Evolutionary conservation across 116 monocot species (phyloP), one percentile per base, ranked within the genome.

Genomic region (Dioscorea cayenensis): DNA sequence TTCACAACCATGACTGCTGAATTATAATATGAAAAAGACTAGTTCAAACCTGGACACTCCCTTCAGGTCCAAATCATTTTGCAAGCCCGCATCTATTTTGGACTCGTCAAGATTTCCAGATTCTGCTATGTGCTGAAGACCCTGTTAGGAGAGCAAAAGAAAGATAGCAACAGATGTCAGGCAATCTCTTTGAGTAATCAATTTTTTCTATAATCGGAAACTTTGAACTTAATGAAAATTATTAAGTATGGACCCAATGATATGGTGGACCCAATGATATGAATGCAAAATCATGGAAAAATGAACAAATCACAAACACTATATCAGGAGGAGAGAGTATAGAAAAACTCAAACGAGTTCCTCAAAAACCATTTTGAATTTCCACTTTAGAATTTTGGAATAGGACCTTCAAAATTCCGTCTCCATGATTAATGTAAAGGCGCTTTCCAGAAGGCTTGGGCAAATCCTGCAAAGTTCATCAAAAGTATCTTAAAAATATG

Each of bases 81-180:
- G 43, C 5, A 43, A 10, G 43, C 2, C 55, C 5, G 55, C 55
- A 43, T 43, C 55, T 18, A 3, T 55, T 62, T 27, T 62, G 8
- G 62, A 62, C 25, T 27, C 62, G 17, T 55, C 55, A 18, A 14
- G 55, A 55, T 9, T 27, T 62, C 7, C 62, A 62, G 62, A 22
- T 23, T 78, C 68, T 17, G 78, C 72, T 49, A 78, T 51, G 50
- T 78, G 78, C 48, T 78, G 78, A 49, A 78, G 78, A 52, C 73
- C 78, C 78, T 78, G 64, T 49, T 29, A 62, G 17, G 19, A 72
- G 51, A 36, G 25, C 6, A 11, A 12, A 37, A 37, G 28, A 60
- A 23, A n/a, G 1, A 62, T 20, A 27, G 7, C 25, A 62, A 23
- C 5, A 23, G 20, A 62, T 23, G 23, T 22, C 62, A 62, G 1